A percentile compares a stretch with the other conserved stretches of the same genome.
Conservation (phyloP, 164 flowering plant genomes). For the Cinnamomum chago region DNA sequence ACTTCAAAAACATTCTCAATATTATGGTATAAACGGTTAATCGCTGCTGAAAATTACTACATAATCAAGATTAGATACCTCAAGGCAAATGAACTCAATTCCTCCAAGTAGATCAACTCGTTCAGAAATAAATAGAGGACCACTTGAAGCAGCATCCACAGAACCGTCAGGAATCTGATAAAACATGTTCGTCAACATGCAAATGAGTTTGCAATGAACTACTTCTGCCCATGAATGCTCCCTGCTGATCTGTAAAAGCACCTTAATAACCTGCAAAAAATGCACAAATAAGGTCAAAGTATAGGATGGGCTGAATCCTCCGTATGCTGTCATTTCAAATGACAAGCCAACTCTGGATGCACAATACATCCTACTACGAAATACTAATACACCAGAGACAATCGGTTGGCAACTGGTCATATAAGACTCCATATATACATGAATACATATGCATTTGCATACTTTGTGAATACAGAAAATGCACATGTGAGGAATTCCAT, state of each 20-base stretch:
- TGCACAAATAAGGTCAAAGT: not conserved
- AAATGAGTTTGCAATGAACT: slow-evolving; percentile 82
- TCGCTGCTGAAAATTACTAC: not conserved
- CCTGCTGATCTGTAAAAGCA: slow-evolving; percentile 67
- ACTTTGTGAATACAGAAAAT: not conserved
- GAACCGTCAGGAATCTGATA: slow-evolving; percentile 57
- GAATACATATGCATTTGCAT: not conserved
- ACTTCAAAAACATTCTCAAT: not conserved
- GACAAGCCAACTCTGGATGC: not conserved
- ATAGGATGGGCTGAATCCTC: no score
- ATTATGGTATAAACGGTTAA: not conserved
- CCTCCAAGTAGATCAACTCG: slow-evolving; percentile 92
- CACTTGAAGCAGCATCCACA: slow-evolving; percentile 25
- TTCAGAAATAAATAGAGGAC: slow-evolving; percentile 51
- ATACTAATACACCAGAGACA: not conserved
- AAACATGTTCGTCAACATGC: slow-evolving; percentile 88
- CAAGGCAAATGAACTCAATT: slow-evolving; percentile 73
- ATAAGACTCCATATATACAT: no score
- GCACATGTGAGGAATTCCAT: not conserved
- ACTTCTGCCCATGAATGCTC: slow-evolving; percentile 89
- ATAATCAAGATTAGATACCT: slow-evolving; percentile 44
- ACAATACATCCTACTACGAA: not conserved
- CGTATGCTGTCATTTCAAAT: not conserved
- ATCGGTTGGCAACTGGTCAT: not conserved
- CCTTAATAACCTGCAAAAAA: slow-evolving; percentile 65